Evolutionary conservation across 768 basidiomycete species (phyloP).

Genomic region (Lyophyllum atratum): DNA sequence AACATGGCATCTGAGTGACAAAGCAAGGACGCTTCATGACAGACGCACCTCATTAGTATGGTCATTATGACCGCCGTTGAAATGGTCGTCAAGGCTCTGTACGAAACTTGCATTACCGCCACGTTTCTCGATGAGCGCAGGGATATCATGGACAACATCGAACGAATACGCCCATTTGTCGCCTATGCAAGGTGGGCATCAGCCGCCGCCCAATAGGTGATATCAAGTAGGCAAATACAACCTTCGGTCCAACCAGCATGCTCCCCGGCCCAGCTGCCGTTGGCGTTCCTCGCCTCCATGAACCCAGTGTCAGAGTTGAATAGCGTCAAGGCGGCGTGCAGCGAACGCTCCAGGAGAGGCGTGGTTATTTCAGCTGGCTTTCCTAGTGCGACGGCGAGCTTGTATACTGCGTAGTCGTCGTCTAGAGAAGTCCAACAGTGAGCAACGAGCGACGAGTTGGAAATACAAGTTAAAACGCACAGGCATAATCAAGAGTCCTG

Average conservation of each 20-base stretch:
- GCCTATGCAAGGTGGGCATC: conserved; percentile 23
- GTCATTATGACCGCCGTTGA: conserved; percentile 69
- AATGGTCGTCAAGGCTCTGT: conserved; percentile 61
- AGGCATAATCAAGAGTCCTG: conserved; percentile 78
- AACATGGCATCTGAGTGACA: background rate
- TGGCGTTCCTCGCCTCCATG: conserved; percentile 76
- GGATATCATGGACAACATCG: conserved; percentile 73
- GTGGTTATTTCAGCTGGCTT: conserved; percentile 46
- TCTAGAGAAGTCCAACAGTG: conserved; percentile 41
- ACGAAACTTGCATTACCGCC: conserved; percentile 72
- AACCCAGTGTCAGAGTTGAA: conserved; percentile 75
- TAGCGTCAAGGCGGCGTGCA: conserved; percentile 57
- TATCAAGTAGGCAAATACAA: conserved; percentile 9
- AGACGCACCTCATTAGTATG: conserved; percentile 73
- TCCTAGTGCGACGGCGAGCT: conserved; percentile 56
- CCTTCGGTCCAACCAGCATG: conserved; percentile 84
- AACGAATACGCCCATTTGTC: conserved; percentile 73
- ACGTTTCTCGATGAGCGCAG: conserved; percentile 57
- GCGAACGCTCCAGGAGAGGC: conserved; percentile 58
- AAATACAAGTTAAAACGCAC: conserved; percentile 36
- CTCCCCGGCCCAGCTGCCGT: conserved; percentile 73
- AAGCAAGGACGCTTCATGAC: background rate
- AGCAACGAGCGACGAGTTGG: background rate
- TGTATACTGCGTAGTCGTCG: conserved; percentile 74
- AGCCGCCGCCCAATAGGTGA: background rate